Percentiles rank a stretch among this genome's conserved stretches.
phyloP scores from a whole-genome alignment of 768 basidiomycete genomes.

The Cystofilobasidium macerans region DNA sequence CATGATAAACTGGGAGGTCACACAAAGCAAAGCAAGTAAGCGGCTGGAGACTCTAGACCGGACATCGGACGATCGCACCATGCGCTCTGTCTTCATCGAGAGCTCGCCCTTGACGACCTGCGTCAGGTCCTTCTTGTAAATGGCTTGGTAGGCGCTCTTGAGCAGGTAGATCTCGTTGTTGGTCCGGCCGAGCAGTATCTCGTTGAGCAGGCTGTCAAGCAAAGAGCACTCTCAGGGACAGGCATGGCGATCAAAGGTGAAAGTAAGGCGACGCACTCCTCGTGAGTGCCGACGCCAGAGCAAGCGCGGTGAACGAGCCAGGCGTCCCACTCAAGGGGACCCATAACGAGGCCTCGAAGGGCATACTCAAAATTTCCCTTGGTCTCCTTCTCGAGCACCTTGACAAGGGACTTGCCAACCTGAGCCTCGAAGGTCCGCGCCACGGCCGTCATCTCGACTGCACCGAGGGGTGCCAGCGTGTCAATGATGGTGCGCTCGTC shows the following conservation, averaged over 20 bases:
- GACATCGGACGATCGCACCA: no score
- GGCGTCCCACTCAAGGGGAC: constrained; percentile 15
- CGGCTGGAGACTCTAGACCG: no score
- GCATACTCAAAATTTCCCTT: constrained; percentile 31
- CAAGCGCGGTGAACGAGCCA: constrained; percentile 16
- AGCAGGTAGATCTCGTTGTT: constrained; percentile 39
- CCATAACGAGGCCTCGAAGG: constrained; percentile 13
- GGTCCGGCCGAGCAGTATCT: constrained; percentile 36
- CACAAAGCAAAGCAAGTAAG: no score
- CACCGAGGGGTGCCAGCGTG: constrained; percentile 33
- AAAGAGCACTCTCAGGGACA: not conserved
- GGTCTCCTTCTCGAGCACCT: constrained; percentile 39
- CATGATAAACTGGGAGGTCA: constrained; percentile 41
- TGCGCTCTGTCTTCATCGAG: constrained; percentile 39
- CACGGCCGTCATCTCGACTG: constrained; percentile 37
- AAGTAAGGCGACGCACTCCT: constrained; percentile 11
- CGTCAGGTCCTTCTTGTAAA: constrained; percentile 35
- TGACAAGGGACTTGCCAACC: constrained; percentile 32
- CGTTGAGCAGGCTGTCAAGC: constrained; percentile 32
- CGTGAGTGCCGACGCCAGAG: constrained; percentile 11
- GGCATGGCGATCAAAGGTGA: not conserved
- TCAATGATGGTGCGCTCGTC: constrained; percentile 36
- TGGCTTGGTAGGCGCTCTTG: constrained; percentile 35
- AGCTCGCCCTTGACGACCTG: constrained; percentile 36
- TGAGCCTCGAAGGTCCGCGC: constrained; percentile 36